Conservation (phyloP, 768 basidiomycete species). For the Mycena kentingensis region DNA sequence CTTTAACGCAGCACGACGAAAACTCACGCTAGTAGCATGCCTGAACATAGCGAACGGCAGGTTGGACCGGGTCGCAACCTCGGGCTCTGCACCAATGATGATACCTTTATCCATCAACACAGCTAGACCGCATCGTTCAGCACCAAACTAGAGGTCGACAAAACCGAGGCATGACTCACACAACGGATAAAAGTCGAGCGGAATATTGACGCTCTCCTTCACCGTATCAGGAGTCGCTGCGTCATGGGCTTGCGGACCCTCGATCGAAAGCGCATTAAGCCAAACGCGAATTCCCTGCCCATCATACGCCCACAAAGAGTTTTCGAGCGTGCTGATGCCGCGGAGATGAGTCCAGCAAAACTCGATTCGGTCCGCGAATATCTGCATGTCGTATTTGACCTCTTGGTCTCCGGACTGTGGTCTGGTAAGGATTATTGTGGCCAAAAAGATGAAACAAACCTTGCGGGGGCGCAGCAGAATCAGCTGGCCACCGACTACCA, state of each 20-base stretch:
- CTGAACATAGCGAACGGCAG: slow-evolving; percentile 91
- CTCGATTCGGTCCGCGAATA: slow-evolving; percentile 95
- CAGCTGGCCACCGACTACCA: slow-evolving; percentile 92
- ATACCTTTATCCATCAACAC: slow-evolving; percentile 99
- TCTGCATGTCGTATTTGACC: slow-evolving; percentile 96
- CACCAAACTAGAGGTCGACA: slow-evolving; percentile 8
- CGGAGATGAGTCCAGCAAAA: slow-evolving; percentile 98
- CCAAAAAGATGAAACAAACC: slow-evolving; percentile 40
- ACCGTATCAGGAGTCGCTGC: slow-evolving; percentile 51
- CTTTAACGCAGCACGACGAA: slow-evolving; percentile 1
- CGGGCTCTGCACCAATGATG: slow-evolving; percentile 93
- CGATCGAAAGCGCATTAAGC: slow-evolving; percentile 94
- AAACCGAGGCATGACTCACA: slow-evolving; percentile 55
- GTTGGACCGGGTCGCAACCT: slow-evolving; percentile 71
- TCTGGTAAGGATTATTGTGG: not conserved
- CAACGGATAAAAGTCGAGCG: slow-evolving; percentile 92
- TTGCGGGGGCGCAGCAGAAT: slow-evolving; percentile 88
- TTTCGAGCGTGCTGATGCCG: slow-evolving; percentile 91
- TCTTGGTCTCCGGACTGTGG: slow-evolving; percentile 82
- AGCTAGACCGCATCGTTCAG: slow-evolving; percentile 47
- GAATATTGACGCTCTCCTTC: slow-evolving; percentile 91
- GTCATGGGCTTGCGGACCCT: slow-evolving; percentile 49
- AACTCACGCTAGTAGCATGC: slow-evolving; percentile 81
- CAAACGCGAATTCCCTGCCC: slow-evolving; percentile 88
- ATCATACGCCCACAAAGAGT: slow-evolving; percentile 97